Conservation (phyloP, 768 basidiomycete species). For the Mycena metata region DNA sequence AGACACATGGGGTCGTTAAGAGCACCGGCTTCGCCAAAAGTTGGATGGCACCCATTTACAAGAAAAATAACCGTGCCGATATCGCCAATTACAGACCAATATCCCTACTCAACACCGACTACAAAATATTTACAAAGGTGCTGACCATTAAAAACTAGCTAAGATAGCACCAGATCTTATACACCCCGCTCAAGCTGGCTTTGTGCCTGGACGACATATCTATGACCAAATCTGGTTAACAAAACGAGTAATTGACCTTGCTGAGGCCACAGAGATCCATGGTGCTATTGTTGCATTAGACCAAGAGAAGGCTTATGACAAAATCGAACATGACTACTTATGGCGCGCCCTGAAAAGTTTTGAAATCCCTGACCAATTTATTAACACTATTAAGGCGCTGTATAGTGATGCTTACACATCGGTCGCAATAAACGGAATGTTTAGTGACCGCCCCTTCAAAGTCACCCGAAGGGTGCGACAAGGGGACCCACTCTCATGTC, state of each 20-base stretch:
- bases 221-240: conserved; percentile 43
- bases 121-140: conserved; percentile 38
- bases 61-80: conserved; percentile 44
- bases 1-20: conserved; percentile 12
- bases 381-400: conserved; percentile 38
- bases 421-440: conserved; percentile 43
- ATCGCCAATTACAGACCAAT: conserved; percentile 45
- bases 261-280: conserved; percentile 31
- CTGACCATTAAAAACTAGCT: conserved; percentile 33
- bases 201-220: too few relatives aligned
- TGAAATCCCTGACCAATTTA: conserved; percentile 29
- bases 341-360: conserved; percentile 20
- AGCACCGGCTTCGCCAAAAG: conserved; percentile 38
- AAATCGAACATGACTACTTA: conserved; percentile 20
- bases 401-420: conserved; percentile 39
- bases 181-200: conserved; percentile 40
- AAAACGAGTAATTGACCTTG: conserved; percentile 32
- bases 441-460: conserved; percentile 28
- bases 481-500: conserved; percentile 49
- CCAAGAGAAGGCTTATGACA: too few relatives aligned
- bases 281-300: background rate
- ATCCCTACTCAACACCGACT: conserved; percentile 37
- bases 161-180: conserved; percentile 32
- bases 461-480: conserved; percentile 47
- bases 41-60: conserved; percentile 46